A percentile compares a stretch with the other conserved stretches of the same genome.
phyloP scores from a whole-genome alignment of 257 asterid genomes.

The Sherardia arvensis region DNA sequence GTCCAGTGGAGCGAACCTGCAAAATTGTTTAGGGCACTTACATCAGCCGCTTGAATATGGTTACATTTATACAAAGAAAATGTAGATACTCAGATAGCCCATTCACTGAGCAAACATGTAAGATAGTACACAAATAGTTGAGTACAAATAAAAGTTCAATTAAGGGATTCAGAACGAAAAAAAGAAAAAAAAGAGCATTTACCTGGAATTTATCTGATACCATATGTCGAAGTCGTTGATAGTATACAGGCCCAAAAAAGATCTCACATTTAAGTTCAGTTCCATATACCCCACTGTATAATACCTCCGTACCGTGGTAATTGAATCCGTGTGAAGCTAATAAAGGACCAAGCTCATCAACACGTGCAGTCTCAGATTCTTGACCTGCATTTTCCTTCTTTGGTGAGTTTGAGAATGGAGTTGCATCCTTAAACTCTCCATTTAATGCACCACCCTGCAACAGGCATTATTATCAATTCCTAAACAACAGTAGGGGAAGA shows the following conservation, averaged over 20 bases:
- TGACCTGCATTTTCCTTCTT: slow-evolving; percentile 27
- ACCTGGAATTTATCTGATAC: slow-evolving; percentile 98
- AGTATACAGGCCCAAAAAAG: slow-evolving; percentile 94
- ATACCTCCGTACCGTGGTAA: slow-evolving; percentile 78
- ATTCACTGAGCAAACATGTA: background rate
- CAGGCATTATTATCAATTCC: slow-evolving; percentile 1
- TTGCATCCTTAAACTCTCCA: slow-evolving; percentile 83
- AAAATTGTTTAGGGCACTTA: background rate
- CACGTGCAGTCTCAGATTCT: slow-evolving; percentile 53
- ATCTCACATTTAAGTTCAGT: slow-evolving; percentile 83
- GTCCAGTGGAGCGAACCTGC: slow-evolving; percentile 96
- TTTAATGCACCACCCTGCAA: slow-evolving; percentile 78
- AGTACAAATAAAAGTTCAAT: background rate
- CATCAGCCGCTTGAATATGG: background rate
- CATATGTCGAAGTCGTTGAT: slow-evolving; percentile 97
- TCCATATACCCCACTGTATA: slow-evolving; percentile 90
- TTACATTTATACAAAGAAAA: background rate
- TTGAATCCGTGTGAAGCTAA: slow-evolving; percentile 69
- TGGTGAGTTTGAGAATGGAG: slow-evolving; percentile 64
- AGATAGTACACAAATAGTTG: background rate
- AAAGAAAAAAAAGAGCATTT: too few relatives aligned
- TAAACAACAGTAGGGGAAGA: background rate
- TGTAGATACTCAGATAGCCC: background rate
- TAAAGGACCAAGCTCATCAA: slow-evolving; percentile 76
- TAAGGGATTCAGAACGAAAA: background rate